Percentiles rank a stretch among this genome's conserved stretches.
Evolutionary conservation across 352 stramenopile species (phyloP).

Genomic region (Phytophthora pinifolia): DNA sequence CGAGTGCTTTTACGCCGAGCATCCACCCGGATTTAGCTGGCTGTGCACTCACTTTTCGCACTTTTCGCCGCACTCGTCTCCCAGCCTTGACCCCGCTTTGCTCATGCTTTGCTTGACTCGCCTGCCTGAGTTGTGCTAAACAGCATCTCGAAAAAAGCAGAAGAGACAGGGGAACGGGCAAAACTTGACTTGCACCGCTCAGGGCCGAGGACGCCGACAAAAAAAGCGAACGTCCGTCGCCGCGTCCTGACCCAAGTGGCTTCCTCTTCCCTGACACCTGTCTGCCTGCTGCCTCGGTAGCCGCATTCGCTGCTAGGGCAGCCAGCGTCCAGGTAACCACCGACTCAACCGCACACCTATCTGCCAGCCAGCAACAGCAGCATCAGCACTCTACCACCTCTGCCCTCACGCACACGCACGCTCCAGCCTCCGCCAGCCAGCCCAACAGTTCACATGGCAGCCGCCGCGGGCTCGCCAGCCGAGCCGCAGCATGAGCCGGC

Average conservation of each 20-base stretch:
- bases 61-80: slow-evolving; percentile 27
- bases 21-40: slow-evolving; percentile 24
- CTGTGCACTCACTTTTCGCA: slow-evolving; percentile 23
- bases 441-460: slow-evolving; percentile 29
- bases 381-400: slow-evolving; percentile 3
- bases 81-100: slow-evolving; percentile 12
- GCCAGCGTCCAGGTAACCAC: slow-evolving; percentile 15
- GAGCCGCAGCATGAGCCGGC: slow-evolving; percentile 34
- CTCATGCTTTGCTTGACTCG: neutral
- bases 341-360: slow-evolving; percentile 21
- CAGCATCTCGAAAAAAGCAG: slow-evolving; percentile 47
- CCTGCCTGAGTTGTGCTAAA: slow-evolving; percentile 10
- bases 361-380: slow-evolving; percentile 15
- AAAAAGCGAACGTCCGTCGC: slow-evolving; percentile 41
- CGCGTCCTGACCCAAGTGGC: slow-evolving; percentile 38
- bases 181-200: slow-evolving; percentile 23
- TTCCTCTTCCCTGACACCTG: slow-evolving; percentile 30
- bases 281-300: slow-evolving; percentile 15
- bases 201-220: slow-evolving; percentile 24
- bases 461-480: slow-evolving; percentile 26
- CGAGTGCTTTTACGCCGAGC: neutral
- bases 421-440: neutral
- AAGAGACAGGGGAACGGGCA: slow-evolving; percentile 19
- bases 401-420: slow-evolving; percentile 1
- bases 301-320: slow-evolving; percentile 27